phyloP scores from a whole-genome alignment of 1,284 basidiomycete genomes.

The Papiliotrema flavescens region DNA sequence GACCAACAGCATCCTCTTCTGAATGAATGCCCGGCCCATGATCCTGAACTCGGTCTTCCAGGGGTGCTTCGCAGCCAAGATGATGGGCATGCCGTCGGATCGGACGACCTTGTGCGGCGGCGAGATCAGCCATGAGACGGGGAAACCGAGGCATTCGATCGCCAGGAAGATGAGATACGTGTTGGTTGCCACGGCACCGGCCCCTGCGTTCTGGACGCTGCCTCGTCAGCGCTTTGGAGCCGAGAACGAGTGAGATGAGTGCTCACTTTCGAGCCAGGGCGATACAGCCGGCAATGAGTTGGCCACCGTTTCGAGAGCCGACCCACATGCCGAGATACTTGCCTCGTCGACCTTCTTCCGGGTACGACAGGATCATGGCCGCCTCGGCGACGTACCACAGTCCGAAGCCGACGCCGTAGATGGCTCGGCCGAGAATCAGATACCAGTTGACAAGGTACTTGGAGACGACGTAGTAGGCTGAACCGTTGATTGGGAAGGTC shows the following conservation, averaged over 20 bases:
- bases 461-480: conserved; percentile 14
- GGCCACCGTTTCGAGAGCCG: conserved; percentile 6
- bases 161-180: conserved; percentile 11
- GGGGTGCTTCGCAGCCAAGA: conserved; percentile 5
- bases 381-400: conserved; percentile 22
- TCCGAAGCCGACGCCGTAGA: conserved; percentile 9
- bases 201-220: conserved; percentile 12
- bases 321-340: conserved; percentile 22
- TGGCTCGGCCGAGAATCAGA: conserved; percentile 10
- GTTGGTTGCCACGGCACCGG: conserved; percentile 4
- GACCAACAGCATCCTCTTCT: conserved; percentile 5
- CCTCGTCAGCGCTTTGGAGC: background rate
- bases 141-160: conserved; percentile 8
- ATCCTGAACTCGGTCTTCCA: conserved; percentile 8
- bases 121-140: conserved; percentile 11
- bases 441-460: conserved; percentile 14
- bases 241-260: background rate
- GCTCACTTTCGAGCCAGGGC: conserved; percentile 7
- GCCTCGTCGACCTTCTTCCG: conserved; percentile 10
- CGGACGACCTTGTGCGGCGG: conserved; percentile 15
- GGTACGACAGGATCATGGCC: conserved; percentile 21
- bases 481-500: conserved; percentile 19
- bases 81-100: conserved; percentile 17
- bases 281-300: conserved; percentile 22
- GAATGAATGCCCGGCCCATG: background rate